Base-by-base conservation (phyloP, 2,329 filamentous ascomycete species). In the Microcyclospora pomicola region DNA sequence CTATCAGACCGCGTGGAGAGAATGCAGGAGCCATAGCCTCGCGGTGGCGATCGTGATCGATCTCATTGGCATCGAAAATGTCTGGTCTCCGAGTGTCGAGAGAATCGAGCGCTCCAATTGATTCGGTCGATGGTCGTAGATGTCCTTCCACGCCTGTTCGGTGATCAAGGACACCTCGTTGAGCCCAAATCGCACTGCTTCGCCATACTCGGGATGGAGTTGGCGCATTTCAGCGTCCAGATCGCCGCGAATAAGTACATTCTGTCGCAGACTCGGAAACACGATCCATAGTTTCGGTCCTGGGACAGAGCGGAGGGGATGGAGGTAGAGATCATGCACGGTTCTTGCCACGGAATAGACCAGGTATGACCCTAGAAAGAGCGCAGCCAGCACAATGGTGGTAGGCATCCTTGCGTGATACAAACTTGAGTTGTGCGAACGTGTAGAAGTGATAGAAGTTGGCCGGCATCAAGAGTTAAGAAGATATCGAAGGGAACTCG, bases 101-200 rank as follows among this genome's bases (percentile, higher is more conserved):
- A 24, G 19, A 7, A 24, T 24, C 5, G 19, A 24, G 19, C 19
- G 19, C 19, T 24, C 19, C 49, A 46, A 27, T 40, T 59, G 60
- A 15, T 59, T 59, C 0, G 50, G 49, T 6, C 50, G 43, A 34
- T 50, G 49, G 15, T 62, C 63, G 42, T 65, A 66, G 28, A 67
- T 62, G 19, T 66, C 63, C 35, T 55, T 54, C 56, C 59, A 66
- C 2, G 62, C 61, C 2, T 56, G 59, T 1, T 65, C 61, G 2
- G 59, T 57, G 36, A 55, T 65, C 49, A 65, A 64, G 1, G 63
- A 64, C 0, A 66, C 40, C 40, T 67, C 61, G 19, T 55, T 57
- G 0, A 64, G 65, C 0, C 55, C 51, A 5, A 66, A 42, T 7
- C 64, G 56, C 1, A 67, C 61, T 2, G 59, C 61, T 1, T 63